Percentiles rank a stretch among this genome's conserved stretches.
phyloP scores from a whole-genome alignment of 345 rosid genomes.

The Salix brachista region DNA sequence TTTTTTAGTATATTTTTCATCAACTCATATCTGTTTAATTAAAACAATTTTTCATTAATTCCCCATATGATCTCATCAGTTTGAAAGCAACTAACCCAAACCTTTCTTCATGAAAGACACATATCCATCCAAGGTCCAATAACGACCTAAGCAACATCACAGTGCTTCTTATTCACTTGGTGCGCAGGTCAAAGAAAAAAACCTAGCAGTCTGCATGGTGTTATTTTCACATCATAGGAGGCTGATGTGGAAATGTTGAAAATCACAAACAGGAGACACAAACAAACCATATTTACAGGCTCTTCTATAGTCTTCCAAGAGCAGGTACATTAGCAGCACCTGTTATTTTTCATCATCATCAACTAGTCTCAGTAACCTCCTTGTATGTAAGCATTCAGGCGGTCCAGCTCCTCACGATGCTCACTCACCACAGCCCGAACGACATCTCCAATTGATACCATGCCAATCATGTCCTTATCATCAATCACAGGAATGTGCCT shows the following conservation, averaged over 20 bases:
- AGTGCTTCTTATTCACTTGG: not conserved
- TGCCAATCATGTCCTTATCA: slow-evolving; percentile 80
- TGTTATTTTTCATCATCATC: slow-evolving; percentile 28
- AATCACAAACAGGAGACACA: not conserved
- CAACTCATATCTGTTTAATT: too few relatives aligned
- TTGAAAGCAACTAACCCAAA: not conserved
- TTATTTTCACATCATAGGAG: not conserved
- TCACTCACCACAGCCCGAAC: slow-evolving; percentile 97
- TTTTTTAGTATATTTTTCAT: too few relatives aligned
- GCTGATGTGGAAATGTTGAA: too few relatives aligned
- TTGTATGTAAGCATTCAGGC: slow-evolving; percentile 83
- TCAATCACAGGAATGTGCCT: slow-evolving; percentile 91
- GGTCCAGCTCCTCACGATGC: slow-evolving; percentile 86
- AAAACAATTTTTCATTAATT: too few relatives aligned
- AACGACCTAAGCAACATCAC: not conserved
- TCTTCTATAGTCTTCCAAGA: slow-evolving; percentile 3
- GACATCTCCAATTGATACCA: slow-evolving; percentile 98
- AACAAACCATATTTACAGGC: slow-evolving; percentile 27
- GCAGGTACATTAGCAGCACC: not conserved
- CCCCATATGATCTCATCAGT: too few relatives aligned
- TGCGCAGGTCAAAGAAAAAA: not conserved
- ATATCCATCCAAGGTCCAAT: not conserved
- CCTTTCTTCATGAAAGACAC: not conserved
- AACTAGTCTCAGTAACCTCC: slow-evolving; percentile 73
- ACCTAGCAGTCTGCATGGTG: not conserved